Evolutionary conservation across 108 stramenopile genomes (phyloP).

Genomic region (Craspedostauros australis): DNA sequence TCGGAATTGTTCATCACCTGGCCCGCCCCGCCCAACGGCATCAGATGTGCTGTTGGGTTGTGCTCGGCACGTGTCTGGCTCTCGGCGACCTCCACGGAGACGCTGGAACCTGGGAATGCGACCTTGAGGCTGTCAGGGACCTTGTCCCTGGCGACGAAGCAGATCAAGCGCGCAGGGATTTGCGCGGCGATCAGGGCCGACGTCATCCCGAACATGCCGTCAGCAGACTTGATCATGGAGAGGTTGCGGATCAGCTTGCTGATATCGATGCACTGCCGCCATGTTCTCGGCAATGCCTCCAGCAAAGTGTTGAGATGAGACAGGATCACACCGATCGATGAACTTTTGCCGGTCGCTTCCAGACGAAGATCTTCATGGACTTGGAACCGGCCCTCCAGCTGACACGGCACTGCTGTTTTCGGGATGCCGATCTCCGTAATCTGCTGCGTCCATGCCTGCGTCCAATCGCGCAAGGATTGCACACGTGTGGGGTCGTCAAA

Average conservation of each 20-base stretch:
- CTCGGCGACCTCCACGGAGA: slow-evolving; percentile 46
- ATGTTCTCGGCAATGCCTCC: slow-evolving; percentile 54
- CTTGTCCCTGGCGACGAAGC: slow-evolving; percentile 56
- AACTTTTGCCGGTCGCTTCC: slow-evolving; percentile 26
- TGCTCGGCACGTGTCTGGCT: slow-evolving; percentile 52
- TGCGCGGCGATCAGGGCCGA: slow-evolving; percentile 60
- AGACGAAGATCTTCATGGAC: slow-evolving; percentile 9
- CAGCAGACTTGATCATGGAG: slow-evolving; percentile 20
- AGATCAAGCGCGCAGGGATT: slow-evolving; percentile 59
- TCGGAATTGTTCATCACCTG: slow-evolving; percentile 41
- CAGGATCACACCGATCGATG: slow-evolving; percentile 61
- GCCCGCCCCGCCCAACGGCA: slow-evolving; percentile 25
- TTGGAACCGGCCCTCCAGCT: slow-evolving; percentile 13
- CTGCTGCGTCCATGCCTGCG: slow-evolving; percentile 46
- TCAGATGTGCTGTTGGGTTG: slow-evolving; percentile 30
- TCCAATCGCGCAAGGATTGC: slow-evolving; percentile 57
- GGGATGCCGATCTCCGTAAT: slow-evolving; percentile 17
- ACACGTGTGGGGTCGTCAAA: too few relatives aligned
- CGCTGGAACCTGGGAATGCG: slow-evolving; percentile 67
- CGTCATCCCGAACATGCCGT: slow-evolving; percentile 42
- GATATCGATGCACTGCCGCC: slow-evolving; percentile 59
- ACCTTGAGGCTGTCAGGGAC: slow-evolving; percentile 32
- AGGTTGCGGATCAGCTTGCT: slow-evolving; percentile 65
- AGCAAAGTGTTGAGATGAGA: slow-evolving; percentile 56
- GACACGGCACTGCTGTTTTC: slow-evolving; percentile 9